A percentile compares a stretch with the other conserved stretches of the same genome.
Conservation (phyloP, 768 basidiomycete genomes). For the Lentinus tigrinus region DNA sequence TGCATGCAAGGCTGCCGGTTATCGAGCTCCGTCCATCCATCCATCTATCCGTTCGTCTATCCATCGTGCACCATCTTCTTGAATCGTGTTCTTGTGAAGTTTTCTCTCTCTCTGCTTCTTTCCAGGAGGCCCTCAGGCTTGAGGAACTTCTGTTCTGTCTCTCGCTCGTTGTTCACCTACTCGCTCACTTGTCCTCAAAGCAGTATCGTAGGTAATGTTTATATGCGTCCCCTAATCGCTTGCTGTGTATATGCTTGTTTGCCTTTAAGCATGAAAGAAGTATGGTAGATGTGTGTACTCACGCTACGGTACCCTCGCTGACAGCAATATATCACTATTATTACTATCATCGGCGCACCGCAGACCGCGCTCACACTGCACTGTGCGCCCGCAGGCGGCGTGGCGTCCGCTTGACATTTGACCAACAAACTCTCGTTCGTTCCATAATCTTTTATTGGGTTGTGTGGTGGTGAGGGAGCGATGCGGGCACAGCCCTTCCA, state of each 20-base stretch:
- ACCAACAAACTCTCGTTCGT: not conserved
- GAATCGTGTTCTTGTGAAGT: too few relatives aligned
- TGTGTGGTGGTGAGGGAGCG: conserved; percentile 5
- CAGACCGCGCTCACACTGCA: not conserved
- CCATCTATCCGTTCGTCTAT: too few relatives aligned
- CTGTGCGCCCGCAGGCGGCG: not conserved
- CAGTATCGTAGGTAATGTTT: conserved; percentile 17
- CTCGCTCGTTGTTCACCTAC: not conserved
- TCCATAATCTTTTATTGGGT: conserved; percentile 11
- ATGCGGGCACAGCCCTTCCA: conserved; percentile 19
- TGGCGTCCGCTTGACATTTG: not conserved
- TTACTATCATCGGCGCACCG: not conserved
- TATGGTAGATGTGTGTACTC: conserved; percentile 3
- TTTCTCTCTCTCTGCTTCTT: too few relatives aligned
- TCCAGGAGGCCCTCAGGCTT: too few relatives aligned
- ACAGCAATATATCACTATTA: conserved; percentile 2
- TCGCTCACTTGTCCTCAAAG: not conserved
- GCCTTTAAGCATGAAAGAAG: not conserved
- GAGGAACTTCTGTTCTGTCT: not conserved
- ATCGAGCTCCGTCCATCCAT: too few relatives aligned
- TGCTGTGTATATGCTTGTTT: conserved; percentile 8
- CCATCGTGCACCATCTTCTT: too few relatives aligned
- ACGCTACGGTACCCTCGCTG: not conserved
- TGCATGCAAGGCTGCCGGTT: too few relatives aligned
- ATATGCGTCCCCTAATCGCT: conserved; percentile 11